Conservation (phyloP, 768 basidiomycete genomes). For the Pleurotus cornucopiae region DNA sequence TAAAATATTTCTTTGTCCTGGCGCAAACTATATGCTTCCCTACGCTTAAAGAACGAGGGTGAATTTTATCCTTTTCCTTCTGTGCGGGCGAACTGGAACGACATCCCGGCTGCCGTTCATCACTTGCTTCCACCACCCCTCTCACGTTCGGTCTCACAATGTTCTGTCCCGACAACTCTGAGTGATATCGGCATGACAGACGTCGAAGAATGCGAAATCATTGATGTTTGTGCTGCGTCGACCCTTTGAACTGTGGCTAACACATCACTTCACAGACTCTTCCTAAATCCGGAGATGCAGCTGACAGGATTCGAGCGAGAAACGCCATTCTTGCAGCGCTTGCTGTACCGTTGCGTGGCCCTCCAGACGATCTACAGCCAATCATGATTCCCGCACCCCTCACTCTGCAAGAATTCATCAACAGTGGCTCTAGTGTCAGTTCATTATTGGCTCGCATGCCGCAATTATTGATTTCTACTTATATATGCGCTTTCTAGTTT, state of each 20-base stretch:
- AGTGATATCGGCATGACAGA: not conserved
- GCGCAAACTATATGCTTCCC: not conserved
- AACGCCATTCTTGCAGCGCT: constrained; percentile 53
- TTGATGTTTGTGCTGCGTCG: not conserved
- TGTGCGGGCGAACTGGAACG: not conserved
- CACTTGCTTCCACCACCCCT: constrained; percentile 9
- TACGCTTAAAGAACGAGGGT: not conserved
- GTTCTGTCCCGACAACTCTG: not conserved
- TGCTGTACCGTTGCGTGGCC: constrained; percentile 60
- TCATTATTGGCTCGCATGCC: not conserved
- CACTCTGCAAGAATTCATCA: constrained; percentile 68
- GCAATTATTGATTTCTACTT: not conserved
- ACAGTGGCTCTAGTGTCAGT: constrained; percentile 48
- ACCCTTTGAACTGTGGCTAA: not conserved
- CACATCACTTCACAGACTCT: constrained; percentile 7
- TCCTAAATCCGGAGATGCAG: constrained; percentile 28
- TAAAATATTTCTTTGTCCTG: not conserved
- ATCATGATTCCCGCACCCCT: constrained; percentile 61
- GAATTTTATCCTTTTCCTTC: not conserved
- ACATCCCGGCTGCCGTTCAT: not conserved
- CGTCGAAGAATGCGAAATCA: not conserved
- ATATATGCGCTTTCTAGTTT: constrained; percentile 29
- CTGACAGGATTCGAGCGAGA: constrained; percentile 47
- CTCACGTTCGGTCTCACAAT: not conserved
- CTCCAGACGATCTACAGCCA: constrained; percentile 64